A percentile compares a stretch with the other conserved stretches of the same genome.
These are phyloP conservation scores for Colletotrichum costaricense DNA, from an alignment of 2,329 filamentous ascomycete species.

Conservation along the genomic window DNA sequence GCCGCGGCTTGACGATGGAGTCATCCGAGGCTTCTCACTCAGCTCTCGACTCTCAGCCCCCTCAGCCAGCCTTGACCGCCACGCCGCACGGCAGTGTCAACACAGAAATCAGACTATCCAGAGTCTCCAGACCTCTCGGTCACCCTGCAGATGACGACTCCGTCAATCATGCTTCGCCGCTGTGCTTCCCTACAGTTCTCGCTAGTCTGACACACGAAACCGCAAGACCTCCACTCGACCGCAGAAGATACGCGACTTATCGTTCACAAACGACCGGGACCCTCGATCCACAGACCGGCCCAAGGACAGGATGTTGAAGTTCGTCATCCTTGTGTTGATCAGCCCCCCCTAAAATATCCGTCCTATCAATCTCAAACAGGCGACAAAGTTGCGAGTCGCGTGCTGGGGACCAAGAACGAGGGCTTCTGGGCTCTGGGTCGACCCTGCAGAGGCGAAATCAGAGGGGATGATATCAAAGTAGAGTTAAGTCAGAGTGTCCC, in stretches of 20 bases:
- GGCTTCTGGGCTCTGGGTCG: constrained; percentile 21
- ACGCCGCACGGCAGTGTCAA: constrained; percentile 34
- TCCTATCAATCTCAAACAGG: constrained; percentile 66
- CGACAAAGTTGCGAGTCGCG: constrained; percentile 36
- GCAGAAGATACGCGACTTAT: constrained; percentile 33
- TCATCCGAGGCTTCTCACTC: constrained; percentile 60
- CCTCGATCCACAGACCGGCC: constrained; percentile 39
- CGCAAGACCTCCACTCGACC: constrained; percentile 34
- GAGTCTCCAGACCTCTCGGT: constrained; percentile 20
- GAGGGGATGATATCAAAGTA: constrained; percentile 30
- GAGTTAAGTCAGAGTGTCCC: constrained; percentile 31
- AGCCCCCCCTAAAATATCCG: constrained; percentile 55
- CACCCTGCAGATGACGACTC: constrained; percentile 34
- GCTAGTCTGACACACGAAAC: constrained; percentile 38
- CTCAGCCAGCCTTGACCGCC: constrained; percentile 38
- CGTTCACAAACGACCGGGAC: constrained; percentile 32
- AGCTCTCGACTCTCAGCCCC: constrained; percentile 1
- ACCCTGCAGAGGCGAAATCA: constrained; percentile 29
- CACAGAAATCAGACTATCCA: constrained; percentile 21
- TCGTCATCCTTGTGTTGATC: constrained; percentile 53
- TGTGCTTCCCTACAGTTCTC: constrained; percentile 34
- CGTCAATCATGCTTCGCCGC: constrained; percentile 36
- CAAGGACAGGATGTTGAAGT: constrained; percentile 29
- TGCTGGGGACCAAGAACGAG: constrained; percentile 32
- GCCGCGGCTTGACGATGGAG: constrained; percentile 47